Percentiles rank a stretch among this genome's conserved stretches.
Conservation (phyloP, 768 basidiomycete genomes). For the Rhizopogon vesiculosus region DNA sequence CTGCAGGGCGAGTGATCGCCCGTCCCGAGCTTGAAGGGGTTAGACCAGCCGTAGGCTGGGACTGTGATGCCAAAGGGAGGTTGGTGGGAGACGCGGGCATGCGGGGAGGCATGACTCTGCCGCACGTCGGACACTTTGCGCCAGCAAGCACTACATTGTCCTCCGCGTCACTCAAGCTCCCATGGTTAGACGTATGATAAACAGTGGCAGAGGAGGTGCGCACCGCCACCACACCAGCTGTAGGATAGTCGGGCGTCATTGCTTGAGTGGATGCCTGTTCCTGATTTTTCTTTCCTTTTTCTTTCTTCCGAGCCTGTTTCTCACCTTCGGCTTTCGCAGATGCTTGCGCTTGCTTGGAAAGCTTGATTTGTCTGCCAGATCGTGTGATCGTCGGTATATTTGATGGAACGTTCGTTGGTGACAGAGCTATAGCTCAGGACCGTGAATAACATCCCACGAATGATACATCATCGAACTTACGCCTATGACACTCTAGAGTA, state of each 20-base stretch:
- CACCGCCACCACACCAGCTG: not conserved
- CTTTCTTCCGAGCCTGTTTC: not conserved
- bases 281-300: constrained; percentile 4
- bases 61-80: not conserved
- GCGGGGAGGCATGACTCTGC: constrained; percentile 1
- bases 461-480: constrained; percentile 10
- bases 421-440: constrained; percentile 5
- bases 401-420: not conserved
- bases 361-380: constrained; percentile 21
- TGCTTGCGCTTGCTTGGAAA: constrained; percentile 13
- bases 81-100: not conserved
- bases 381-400: constrained; percentile 12
- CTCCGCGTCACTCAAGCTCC: not conserved
- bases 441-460: constrained; percentile 4
- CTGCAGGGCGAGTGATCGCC: too few relatives aligned
- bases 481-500: constrained; percentile 1
- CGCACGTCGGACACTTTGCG: constrained; percentile 1
- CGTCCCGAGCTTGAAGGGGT: not conserved
- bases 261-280: not conserved
- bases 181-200: constrained; percentile 6
- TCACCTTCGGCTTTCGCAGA: constrained; percentile 2
- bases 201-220: not conserved
- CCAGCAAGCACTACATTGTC: not conserved
- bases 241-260: not conserved
- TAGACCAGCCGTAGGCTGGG: not conserved